Evolutionary conservation across 2,329 filamentous ascomycete species (phyloP), one percentile per base, ranked within the genome.

Genomic region (Cercospora berteroae): DNA sequence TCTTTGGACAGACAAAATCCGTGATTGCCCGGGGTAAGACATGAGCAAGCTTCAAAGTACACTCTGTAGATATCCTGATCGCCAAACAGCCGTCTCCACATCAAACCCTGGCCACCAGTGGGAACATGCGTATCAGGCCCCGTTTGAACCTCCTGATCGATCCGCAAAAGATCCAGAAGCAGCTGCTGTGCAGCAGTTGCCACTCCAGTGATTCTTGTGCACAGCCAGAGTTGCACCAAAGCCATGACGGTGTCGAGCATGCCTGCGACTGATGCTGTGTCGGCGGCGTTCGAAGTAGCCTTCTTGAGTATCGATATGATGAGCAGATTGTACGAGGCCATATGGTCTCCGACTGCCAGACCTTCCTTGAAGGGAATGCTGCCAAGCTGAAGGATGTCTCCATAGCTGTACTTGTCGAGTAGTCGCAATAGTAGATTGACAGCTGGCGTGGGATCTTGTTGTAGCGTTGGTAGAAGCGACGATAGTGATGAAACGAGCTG

Each of bases 81-180:
- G 2, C 82, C 81, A 72, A 90, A 89, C 0, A 89, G 71, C 18
- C 88, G 83, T 73, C 86, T 84, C 87, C 87, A 89, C 73, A 90
- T 80, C 1, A 88, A 77, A 0, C 84, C 84, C 69, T 85, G 83
- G 4, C 83, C 83, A 25, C 72, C 70, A 1, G 64, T 42, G 8
- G 68, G 72, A 9, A 71, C 33, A 57, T 72, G 70, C 16, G 72
- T 69, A 31, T 72, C 68, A 5, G 71, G 65, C 33, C 71, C 66
- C 52, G 60, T 62, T n/a, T 61, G 65, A 72, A 73, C 65, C 72
- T 79, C 74, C 52, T 81, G 77, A 62, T 87, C 84, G 5, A 86
- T 79, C 61, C 82, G 81, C 36, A 89, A 74, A 1, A 89, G 77
- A 7, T 81, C 80, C 67, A 83, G 80, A 10, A 90, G 75, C 8